These are phyloP conservation scores for Aspergillus baeticus DNA, from an alignment of 495 filamentous ascomycete species.

Conservation along the genomic window DNA sequence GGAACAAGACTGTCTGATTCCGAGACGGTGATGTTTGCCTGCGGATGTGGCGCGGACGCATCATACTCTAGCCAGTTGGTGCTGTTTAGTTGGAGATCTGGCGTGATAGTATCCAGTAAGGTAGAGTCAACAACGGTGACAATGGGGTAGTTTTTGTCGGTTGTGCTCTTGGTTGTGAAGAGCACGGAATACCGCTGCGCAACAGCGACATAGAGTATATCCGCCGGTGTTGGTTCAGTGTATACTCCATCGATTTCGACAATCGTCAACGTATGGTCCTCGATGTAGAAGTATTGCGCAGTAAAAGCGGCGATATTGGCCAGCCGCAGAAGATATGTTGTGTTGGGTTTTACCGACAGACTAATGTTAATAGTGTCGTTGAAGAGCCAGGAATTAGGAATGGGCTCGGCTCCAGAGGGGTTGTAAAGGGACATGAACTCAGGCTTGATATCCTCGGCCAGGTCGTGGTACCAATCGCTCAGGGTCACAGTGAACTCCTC, in stretches of 20 bases:
- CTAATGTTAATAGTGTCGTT: slow-evolving; percentile 57
- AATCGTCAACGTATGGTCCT: slow-evolving; percentile 63
- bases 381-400: slow-evolving; percentile 53
- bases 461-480: slow-evolving; percentile 62
- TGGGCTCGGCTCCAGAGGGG: slow-evolving; percentile 52
- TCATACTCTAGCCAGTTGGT: slow-evolving; percentile 82
- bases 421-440: slow-evolving; percentile 49
- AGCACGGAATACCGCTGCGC: slow-evolving; percentile 72
- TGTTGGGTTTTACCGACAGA: slow-evolving; percentile 64
- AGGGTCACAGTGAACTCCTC: slow-evolving; percentile 64
- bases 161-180: slow-evolving; percentile 63
- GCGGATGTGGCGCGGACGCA: slow-evolving; percentile 50
- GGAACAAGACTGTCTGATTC: slow-evolving; percentile 29
- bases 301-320: slow-evolving; percentile 75
- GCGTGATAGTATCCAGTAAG: slow-evolving; percentile 31
- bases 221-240: slow-evolving; percentile 54
- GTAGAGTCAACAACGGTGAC: slow-evolving; percentile 37
- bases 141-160: slow-evolving; percentile 65
- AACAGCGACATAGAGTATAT: slow-evolving; percentile 63
- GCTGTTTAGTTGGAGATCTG: slow-evolving; percentile 57
- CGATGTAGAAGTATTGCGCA: slow-evolving; percentile 76
- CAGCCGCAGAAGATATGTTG: slow-evolving; percentile 77
- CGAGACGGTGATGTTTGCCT: slow-evolving; percentile 46
- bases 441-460: slow-evolving; percentile 41
- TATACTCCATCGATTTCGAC: slow-evolving; percentile 56